These are phyloP conservation scores for Bipolaris zeicola DNA, from an alignment of 2,329 filamentous ascomycete genomes.

Conservation along the genomic window DNA sequence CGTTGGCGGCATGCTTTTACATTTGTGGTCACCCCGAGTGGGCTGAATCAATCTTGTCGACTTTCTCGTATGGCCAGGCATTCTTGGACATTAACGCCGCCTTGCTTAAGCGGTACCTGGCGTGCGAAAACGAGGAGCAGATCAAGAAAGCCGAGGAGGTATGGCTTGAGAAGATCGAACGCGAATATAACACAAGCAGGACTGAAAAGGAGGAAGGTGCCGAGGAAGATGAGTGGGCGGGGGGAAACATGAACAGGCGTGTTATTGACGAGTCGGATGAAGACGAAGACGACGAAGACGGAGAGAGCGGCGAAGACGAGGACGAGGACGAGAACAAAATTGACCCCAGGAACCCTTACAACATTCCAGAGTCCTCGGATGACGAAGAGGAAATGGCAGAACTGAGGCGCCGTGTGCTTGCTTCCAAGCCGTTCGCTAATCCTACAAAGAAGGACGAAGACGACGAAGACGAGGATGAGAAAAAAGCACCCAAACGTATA, in stretches of 20 bases:
- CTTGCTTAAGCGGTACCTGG: slow-evolving; percentile 82
- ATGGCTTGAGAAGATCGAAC: slow-evolving; percentile 89
- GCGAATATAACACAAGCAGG: slow-evolving; percentile 83
- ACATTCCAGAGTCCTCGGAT: slow-evolving; percentile 73
- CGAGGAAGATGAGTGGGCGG: slow-evolving; percentile 81
- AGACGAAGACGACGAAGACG: slow-evolving; percentile 56
- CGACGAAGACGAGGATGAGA: slow-evolving; percentile 39
- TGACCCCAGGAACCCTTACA: slow-evolving; percentile 69
- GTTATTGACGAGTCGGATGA: slow-evolving; percentile 48
- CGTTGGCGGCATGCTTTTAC: slow-evolving; percentile 86
- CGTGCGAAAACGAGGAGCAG: slow-evolving; percentile 77
- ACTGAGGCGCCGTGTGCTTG: slow-evolving; percentile 84
- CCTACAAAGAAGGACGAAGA: slow-evolving; percentile 44
- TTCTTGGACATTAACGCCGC: slow-evolving; percentile 91
- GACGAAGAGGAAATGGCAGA: slow-evolving; percentile 94
- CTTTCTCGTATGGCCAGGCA: slow-evolving; percentile 85
- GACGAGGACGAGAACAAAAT: slow-evolving; percentile 51
- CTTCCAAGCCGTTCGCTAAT: slow-evolving; percentile 85
- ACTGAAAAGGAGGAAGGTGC: slow-evolving; percentile 63
- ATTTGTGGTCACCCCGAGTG: slow-evolving; percentile 93
- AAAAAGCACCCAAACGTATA: slow-evolving; percentile 69
- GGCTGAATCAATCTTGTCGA: slow-evolving; percentile 80
- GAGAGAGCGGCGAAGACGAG: slow-evolving; percentile 52
- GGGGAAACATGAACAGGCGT: slow-evolving; percentile 81
- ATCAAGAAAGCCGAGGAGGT: slow-evolving; percentile 83